Evolutionary conservation across 257 asterid species (phyloP).

Genomic region (Striga asiatica): DNA sequence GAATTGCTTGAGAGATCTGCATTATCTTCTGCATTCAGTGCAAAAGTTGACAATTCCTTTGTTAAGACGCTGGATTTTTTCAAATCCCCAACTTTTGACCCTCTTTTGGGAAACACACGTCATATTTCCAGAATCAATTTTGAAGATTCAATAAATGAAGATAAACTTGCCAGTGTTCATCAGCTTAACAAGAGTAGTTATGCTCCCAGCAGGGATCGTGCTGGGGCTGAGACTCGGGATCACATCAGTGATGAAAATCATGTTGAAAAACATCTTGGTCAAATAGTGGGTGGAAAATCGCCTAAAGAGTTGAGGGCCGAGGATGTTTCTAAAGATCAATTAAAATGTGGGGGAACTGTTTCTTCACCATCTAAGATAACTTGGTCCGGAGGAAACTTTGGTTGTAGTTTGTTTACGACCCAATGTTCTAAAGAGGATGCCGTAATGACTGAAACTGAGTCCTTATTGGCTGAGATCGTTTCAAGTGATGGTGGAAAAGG

Average conservation of each 20-base stretch:
- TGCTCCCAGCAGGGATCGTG: conserved; percentile 14
- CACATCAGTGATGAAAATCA: conserved; percentile 18
- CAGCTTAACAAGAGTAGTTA: conserved; percentile 20
- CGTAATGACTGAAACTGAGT: conserved; percentile 33
- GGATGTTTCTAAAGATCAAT: conserved; percentile 15
- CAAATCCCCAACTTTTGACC: conserved; percentile 36
- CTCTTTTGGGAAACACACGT: conserved; percentile 15
- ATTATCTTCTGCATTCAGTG: conserved; percentile 39
- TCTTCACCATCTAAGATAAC: conserved; percentile 41
- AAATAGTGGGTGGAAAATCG: conserved; percentile 17
- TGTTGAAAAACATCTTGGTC: conserved; percentile 27
- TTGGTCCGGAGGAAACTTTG: conserved; percentile 26
- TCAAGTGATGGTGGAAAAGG: conserved; percentile 26
- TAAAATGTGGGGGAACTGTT: conserved; percentile 15
- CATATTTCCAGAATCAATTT: conserved; percentile 10
- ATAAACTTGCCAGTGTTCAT: conserved; percentile 20
- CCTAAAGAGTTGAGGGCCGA: conserved; percentile 17
- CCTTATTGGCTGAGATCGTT: conserved; percentile 29
- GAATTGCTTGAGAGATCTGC: conserved; percentile 55
- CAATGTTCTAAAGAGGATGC: conserved; percentile 25
- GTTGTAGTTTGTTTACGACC: conserved; percentile 23
- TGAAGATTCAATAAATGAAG: conserved; percentile 26
- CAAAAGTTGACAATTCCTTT: conserved; percentile 40
- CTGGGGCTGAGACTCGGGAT: conserved; percentile 20
- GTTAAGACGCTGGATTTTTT: conserved; percentile 31